Base-by-base conservation (phyloP, 2,329 filamentous ascomycete species). In the Botrytis byssoidea region DNA sequence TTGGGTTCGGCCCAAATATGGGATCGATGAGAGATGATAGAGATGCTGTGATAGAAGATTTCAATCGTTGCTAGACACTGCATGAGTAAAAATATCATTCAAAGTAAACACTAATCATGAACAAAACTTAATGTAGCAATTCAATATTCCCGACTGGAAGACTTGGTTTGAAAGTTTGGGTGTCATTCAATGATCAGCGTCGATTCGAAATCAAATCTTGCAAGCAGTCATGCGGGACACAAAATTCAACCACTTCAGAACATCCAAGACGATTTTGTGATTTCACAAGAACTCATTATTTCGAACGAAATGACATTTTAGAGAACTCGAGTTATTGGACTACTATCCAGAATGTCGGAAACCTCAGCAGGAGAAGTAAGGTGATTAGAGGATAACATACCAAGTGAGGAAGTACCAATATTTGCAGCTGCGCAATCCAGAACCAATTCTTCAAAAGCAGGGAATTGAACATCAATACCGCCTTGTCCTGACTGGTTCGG, bases 11-110 rank as follows among this genome's bases (percentile, higher is more conserved):
- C 75, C 73, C 74, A 76, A 18, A 65, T 70, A 71, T 75, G 77
- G 1, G 78, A 76, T n/a, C 89, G 85, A 68, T 88, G 90, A 0
- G 89, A 90, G 2, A 91, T 82, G 14, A 91, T 90, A 51, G 88
- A 87, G 10, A 91, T 86, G 4, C 89, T 88, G 77, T 91, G 88
- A 77, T 91, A 91, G 25, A 91, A 86, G 0, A 88, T 85, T 76
- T 91, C 89, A 10, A 91, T 84, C 0, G 89, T 90, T 12, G 85
- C 88, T 89, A 55, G 32, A 37, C 35, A n/a, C 35, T n/a, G 9
- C 3, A n/a, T 63, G 35, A 63, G 60, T 42, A 40, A n/a, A 20
- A 63, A 40, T n/a, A n/a, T 9, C 35, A 42, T 10, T 42, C 22
- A 42, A 42, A n/a, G 14, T 2, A 42, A 16, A 42, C 14, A 9